Conservation (phyloP, 1,284 basidiomycete species). For the Cryptococcus depauperatus region DNA sequence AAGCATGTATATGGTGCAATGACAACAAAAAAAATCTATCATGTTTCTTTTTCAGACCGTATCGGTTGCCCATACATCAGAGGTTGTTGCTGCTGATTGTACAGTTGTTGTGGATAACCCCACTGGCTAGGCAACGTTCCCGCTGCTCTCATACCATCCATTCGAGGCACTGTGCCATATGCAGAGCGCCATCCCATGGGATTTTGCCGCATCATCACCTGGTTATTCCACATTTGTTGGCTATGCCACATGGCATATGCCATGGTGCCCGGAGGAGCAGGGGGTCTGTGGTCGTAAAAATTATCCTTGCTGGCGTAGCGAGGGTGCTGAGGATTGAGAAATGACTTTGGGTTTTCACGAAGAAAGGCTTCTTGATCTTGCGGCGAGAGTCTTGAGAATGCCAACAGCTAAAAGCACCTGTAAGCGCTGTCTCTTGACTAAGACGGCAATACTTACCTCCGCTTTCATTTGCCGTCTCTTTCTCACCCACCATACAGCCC, state of each 20-base stretch:
- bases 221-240: conserved; percentile 16
- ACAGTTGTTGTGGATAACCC: background rate
- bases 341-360: conserved; percentile 30
- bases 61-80: background rate
- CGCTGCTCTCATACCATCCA: background rate
- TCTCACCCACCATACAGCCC: conserved; percentile 24
- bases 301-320: conserved; percentile 1
- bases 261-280: conserved; percentile 18
- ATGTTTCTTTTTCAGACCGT: background rate
- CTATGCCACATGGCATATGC: conserved; percentile 24
- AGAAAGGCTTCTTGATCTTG: conserved; percentile 33
- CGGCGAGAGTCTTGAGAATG: conserved; percentile 32
- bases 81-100: background rate
- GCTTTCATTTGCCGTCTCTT: conserved; percentile 20
- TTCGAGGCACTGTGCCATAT: background rate
- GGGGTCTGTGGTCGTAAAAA: conserved; percentile 3
- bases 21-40: background rate
- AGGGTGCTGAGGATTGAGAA: conserved; percentile 24
- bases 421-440: background rate
- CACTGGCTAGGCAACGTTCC: background rate
- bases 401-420: conserved; percentile 21
- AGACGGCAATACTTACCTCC: conserved; percentile 23
- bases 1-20: background rate
- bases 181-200: background rate
- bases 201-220: conserved; percentile 3